Base-by-base conservation (phyloP, 768 basidiomycete species). In the Mycena olivaceomarginata region DNA sequence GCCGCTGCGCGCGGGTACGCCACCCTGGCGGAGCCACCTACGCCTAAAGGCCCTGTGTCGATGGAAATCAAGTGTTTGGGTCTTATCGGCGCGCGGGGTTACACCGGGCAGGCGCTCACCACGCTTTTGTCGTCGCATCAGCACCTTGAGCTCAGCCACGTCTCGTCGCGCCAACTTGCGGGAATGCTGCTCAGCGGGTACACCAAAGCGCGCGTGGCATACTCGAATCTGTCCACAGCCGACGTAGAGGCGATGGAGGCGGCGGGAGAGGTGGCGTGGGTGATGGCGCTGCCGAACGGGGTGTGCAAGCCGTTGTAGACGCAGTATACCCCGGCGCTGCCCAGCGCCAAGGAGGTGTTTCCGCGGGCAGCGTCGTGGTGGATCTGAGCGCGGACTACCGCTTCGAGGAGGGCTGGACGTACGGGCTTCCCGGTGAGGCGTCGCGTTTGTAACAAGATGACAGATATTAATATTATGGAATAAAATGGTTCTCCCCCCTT, bases 241-340 rank as follows among this genome's bases (percentile, higher is more conserved):
- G 96, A 98, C 80, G 95, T 99, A 12, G 93, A 96, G 84, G 88
- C 87, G 83, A 95, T 99, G 94, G 98, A 99, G 86, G 93, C 94
- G 86, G 88, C 92, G 66, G 94, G 95, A 11, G 95, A 95, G 82
- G 97, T 99, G 20, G 98, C 97, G 11, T 99, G 98, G 98, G 93
- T 99, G 69, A 98, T 99, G 96, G 98, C 98, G 3, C 91, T 99
- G 64, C 98, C 98, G n/a, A 99, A 99, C 80, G 98, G 98, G 22
- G 92, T 97, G 31, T 95, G 96, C 88, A 97, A 98, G 86, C 98
- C 98, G 0, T 99, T 98, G 97, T 99, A 45, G 97, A 98, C 82
- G 98, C 98, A 18, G 87, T 99, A 63, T 97, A 98, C 82, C 90
- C 92, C 48, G 96, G 94, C 7, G 88, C 94, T 16, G 86, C 87